A percentile compares a stretch with the other conserved stretches of the same genome.
Evolutionary conservation across 2,329 filamentous ascomycete genomes (phyloP).

Genomic region (Fusarium tuaranense): DNA sequence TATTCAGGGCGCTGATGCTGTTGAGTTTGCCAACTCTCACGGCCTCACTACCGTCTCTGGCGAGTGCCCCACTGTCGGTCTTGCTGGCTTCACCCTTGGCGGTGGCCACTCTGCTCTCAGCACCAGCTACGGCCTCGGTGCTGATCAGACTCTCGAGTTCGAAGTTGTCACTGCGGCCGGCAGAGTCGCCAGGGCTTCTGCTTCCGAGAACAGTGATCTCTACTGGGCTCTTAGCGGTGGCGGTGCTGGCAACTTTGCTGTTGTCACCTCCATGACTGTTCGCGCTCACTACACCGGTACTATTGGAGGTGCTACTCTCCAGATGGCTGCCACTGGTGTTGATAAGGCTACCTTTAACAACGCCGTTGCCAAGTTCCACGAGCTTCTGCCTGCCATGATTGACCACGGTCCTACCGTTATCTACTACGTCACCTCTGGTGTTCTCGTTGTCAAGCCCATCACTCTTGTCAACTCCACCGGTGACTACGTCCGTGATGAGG

Average conservation of each 20-base stretch:
- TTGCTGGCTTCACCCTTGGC: conserved; percentile 70
- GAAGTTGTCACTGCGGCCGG: conserved; percentile 67
- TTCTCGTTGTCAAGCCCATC: conserved; percentile 57
- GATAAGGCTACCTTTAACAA: conserved; percentile 32
- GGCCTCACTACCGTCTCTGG: conserved; percentile 65
- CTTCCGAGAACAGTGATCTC: conserved; percentile 63
- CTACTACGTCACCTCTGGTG: conserved; percentile 46
- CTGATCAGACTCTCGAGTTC: conserved; percentile 69
- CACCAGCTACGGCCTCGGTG: conserved; percentile 67
- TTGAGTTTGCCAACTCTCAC: conserved; percentile 58
- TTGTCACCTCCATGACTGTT: conserved; percentile 67
- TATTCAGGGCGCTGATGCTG: conserved; percentile 61
- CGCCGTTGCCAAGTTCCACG: conserved; percentile 40
- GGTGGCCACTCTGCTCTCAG: conserved; percentile 65
- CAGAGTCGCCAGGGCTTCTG: conserved; percentile 59
- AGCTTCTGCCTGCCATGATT: conserved; percentile 52
- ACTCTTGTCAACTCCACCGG: conserved; percentile 58
- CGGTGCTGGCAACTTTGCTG: conserved; percentile 68
- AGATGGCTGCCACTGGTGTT: conserved; percentile 11
- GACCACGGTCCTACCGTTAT: conserved; percentile 61
- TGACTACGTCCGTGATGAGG: conserved; percentile 51
- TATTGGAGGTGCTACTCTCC: conserved; percentile 48
- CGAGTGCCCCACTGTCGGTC: conserved; percentile 66
- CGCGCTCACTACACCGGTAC: conserved; percentile 60
- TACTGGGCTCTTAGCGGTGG: conserved; percentile 74